Percentiles rank a stretch among this genome's conserved stretches.
Conservation (phyloP, 2,329 filamentous ascomycete species). For the Xylaria sp. region DNA sequence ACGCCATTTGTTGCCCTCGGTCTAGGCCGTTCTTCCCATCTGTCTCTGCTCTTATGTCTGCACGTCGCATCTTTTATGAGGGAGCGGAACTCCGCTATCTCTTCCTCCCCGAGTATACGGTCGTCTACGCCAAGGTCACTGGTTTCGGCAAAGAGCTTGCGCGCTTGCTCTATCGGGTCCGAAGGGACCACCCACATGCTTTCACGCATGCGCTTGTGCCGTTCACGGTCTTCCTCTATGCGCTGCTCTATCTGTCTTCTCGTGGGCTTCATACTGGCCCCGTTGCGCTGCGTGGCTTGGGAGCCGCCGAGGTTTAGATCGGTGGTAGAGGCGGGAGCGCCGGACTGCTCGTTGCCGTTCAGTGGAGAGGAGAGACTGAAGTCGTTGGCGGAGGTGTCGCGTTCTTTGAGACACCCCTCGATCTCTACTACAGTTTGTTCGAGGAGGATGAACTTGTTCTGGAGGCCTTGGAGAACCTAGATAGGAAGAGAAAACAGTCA, state of each 20-base stretch:
- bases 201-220: slow-evolving; percentile 91
- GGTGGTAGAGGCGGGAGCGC: slow-evolving; percentile 42
- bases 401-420: slow-evolving; percentile 82
- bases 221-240: slow-evolving; percentile 95
- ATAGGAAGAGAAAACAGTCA: slow-evolving; percentile 11
- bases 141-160: slow-evolving; percentile 85
- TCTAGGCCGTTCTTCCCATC: slow-evolving; percentile 22
- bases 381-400: slow-evolving; percentile 73
- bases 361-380: slow-evolving; percentile 63
- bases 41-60: slow-evolving; percentile 25
- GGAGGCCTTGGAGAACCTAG: slow-evolving; percentile 75
- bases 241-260: slow-evolving; percentile 93
- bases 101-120: slow-evolving; percentile 79
- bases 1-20: slow-evolving; percentile 34
- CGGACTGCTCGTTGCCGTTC: slow-evolving; percentile 53
- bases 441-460: slow-evolving; percentile 78
- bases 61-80: slow-evolving; percentile 27
- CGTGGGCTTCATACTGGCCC: slow-evolving; percentile 63
- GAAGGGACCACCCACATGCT: slow-evolving; percentile 89
- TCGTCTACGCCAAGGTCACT: slow-evolving; percentile 92
- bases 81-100: slow-evolving; percentile 61
- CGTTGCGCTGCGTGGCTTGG: slow-evolving; percentile 43
- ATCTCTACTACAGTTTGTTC: slow-evolving; percentile 80
- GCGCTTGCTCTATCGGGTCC: slow-evolving; percentile 75
- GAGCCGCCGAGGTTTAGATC: slow-evolving; percentile 52